Percentiles rank a stretch among this genome's conserved stretches.
These are phyloP conservation scores for Puccinia sorghi DNA, from an alignment of 1,284 basidiomycete species.

Conservation along the genomic window DNA sequence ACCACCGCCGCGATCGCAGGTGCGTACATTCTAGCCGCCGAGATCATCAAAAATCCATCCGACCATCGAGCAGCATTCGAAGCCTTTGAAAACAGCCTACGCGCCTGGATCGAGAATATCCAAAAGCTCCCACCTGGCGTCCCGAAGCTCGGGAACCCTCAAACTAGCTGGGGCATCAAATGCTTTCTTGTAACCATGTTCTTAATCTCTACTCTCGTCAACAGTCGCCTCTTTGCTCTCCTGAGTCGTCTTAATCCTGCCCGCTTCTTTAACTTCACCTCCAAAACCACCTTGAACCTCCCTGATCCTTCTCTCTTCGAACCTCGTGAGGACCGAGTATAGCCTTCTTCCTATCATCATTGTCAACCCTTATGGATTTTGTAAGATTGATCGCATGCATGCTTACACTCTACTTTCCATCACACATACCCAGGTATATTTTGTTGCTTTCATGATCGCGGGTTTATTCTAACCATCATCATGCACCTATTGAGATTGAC, in stretches of 20 bases:
- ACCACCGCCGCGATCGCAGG: constrained; percentile 42
- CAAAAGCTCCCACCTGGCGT: constrained; percentile 15
- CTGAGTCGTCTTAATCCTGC: constrained; percentile 12
- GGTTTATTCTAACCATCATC: no score
- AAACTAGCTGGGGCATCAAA: constrained; percentile 7
- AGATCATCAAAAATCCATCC: constrained; percentile 48
- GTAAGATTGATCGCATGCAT: no score
- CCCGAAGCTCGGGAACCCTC: neutral
- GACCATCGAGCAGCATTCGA: constrained; percentile 20
- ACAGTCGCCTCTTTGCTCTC: constrained; percentile 16
- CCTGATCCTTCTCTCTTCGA: constrained; percentile 8
- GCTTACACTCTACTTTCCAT: no score
- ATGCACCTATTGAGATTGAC: no score
- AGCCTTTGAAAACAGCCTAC: constrained; percentile 9
- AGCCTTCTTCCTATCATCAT: neutral
- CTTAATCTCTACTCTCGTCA: constrained; percentile 9
- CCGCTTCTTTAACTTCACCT: neutral
- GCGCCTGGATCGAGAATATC: constrained; percentile 14
- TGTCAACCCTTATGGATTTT: neutral
- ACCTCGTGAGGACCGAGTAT: neutral
- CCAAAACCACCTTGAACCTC: neutral
- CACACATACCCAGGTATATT: no score
- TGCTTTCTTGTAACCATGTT: neutral
- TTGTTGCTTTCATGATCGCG: no score
- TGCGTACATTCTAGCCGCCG: constrained; percentile 52